phyloP scores from a whole-genome alignment of 805 yeast species.

The Cyberlindnera lachancei region DNA sequence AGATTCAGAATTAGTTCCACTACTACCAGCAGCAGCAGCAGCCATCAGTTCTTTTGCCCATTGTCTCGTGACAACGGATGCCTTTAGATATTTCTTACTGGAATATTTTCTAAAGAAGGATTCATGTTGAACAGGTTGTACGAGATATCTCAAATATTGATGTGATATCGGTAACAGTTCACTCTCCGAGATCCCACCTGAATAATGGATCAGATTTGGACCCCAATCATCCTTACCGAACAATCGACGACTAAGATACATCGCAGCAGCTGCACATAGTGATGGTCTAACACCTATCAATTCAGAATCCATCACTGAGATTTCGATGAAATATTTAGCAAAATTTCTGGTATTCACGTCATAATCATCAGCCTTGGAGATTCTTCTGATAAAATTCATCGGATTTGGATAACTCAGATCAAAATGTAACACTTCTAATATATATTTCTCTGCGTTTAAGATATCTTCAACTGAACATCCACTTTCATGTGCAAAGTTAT shows the following conservation, averaged over 20 bases:
- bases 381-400: slow-evolving; percentile 84
- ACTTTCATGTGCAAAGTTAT: slow-evolving; percentile 79
- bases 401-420: slow-evolving; percentile 87
- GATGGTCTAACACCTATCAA: slow-evolving; percentile 78
- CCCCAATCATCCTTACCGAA: slow-evolving; percentile 71
- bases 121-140: slow-evolving; percentile 79
- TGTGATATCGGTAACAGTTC: slow-evolving; percentile 68
- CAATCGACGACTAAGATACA: slow-evolving; percentile 78
- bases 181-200: slow-evolving; percentile 78
- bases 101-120: slow-evolving; percentile 93
- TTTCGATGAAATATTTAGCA: slow-evolving; percentile 80
- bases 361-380: slow-evolving; percentile 90
- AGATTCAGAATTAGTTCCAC: too few species aligned
- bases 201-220: slow-evolving; percentile 79
- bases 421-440: slow-evolving; percentile 65
- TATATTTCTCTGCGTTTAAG: slow-evolving; percentile 76
- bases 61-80: slow-evolving; percentile 69
- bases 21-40: too few species aligned
- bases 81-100: slow-evolving; percentile 80
- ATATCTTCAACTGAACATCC: slow-evolving; percentile 79
- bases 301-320: slow-evolving; percentile 69
- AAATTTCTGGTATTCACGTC: slow-evolving; percentile 85
- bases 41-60: slow-evolving; percentile 62
- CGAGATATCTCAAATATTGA: slow-evolving; percentile 67
- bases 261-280: slow-evolving; percentile 80